A percentile compares a stretch with the other conserved stretches of the same genome.
phyloP scores from a whole-genome alignment of 306 rosid genomes.

The Prunus salicina region DNA sequence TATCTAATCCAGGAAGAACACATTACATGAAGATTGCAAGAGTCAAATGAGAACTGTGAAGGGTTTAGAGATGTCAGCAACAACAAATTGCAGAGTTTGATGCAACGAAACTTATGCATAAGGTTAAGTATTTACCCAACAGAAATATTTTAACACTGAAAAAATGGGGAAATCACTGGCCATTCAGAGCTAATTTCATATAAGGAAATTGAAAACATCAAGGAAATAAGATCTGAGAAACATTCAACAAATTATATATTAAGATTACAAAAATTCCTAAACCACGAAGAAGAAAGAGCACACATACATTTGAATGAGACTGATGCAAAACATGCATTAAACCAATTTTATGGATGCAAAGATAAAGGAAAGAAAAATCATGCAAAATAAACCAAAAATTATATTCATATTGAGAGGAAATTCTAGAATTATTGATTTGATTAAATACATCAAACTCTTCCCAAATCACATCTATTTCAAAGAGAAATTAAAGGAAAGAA shows the following conservation, averaged over 20 bases:
- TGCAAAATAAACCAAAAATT: neutral
- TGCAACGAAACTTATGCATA: neutral
- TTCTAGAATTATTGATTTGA: too few species aligned
- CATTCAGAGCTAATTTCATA: neutral
- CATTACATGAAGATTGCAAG: neutral
- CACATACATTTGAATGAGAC: neutral
- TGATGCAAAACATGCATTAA: neutral
- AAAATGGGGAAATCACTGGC: neutral
- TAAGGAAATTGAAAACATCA: neutral
- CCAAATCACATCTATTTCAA: neutral
- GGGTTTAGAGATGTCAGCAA: neutral
- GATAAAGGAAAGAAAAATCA: neutral
- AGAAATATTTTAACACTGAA: neutral
- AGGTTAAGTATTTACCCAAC: neutral
- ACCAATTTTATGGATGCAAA: neutral
- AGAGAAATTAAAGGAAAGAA: neutral
- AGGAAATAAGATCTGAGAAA: neutral
- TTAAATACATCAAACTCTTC: neutral
- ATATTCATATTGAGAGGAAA: neutral
- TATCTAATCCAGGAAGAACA: neutral
- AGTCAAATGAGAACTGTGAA: neutral
- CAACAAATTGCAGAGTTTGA: neutral
- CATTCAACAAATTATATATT: neutral
- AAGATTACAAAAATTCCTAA: neutral
- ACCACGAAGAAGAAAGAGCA: neutral